phyloP scores from a whole-genome alignment of 176 grass and related monocot genomes.

The Phragmites australis region DNA sequence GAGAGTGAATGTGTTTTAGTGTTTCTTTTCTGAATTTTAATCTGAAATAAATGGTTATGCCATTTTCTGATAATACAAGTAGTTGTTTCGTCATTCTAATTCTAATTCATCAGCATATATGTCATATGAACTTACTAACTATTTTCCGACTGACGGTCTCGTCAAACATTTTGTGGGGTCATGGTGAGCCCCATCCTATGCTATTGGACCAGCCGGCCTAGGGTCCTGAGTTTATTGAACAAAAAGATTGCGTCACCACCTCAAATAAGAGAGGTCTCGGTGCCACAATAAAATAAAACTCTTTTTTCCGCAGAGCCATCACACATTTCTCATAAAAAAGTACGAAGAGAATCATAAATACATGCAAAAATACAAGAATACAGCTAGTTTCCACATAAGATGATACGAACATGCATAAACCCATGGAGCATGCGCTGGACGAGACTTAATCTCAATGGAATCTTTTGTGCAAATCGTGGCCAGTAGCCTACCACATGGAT shows the following conservation, averaged over 20 bases:
- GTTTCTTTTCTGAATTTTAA: background rate
- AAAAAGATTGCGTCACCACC: background rate
- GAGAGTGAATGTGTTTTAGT: too few species aligned
- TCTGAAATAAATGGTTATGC: background rate
- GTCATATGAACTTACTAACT: background rate
- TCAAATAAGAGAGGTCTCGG: background rate
- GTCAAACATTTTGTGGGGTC: background rate
- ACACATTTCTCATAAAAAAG: background rate
- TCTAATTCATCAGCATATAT: background rate
- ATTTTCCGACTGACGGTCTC: background rate
- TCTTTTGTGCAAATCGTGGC: conserved; percentile 45
- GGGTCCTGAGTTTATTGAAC: background rate
- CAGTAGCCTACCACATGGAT: conserved; percentile 35
- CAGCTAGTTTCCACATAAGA: background rate
- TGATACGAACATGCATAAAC: background rate
- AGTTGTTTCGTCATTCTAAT: background rate
- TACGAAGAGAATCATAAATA: background rate
- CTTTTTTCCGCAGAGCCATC: too few species aligned
- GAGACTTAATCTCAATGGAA: conserved; percentile 22
- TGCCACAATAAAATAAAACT: background rate
- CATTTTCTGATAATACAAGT: background rate
- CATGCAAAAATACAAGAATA: background rate
- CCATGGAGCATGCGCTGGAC: conserved; percentile 22
- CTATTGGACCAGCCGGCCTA: background rate
- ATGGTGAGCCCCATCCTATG: conserved; percentile 13